Evolutionary conservation across 768 basidiomycete species (phyloP), one percentile per base, ranked within the genome.

Genomic region (Amanita brunnescens): DNA sequence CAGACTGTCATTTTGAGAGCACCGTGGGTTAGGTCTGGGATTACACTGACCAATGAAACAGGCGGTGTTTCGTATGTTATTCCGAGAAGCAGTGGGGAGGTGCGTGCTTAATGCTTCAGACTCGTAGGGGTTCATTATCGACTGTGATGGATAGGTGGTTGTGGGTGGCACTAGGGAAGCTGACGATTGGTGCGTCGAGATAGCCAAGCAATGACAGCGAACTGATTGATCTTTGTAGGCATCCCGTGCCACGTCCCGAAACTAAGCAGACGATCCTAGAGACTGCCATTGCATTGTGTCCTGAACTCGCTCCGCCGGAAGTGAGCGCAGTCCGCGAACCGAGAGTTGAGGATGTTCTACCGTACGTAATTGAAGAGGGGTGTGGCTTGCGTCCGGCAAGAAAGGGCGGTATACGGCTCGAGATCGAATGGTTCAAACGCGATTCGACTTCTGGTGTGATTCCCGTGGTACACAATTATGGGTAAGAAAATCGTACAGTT

Each of bases 1-100:
- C 93, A 95, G 67, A 85, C 88, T 0, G 81, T 93, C 7, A 63
- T 92, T 14, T 72, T 94, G 18, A 66, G 78, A 34, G 87, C 88
- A 2, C 84, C 87, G 0, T 75, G 77, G 67, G 69, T 89, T 40
- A 74, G 79, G 26, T 78, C 73, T 59, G 82, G 81, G 6, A 66
- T 71, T 48, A 77, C 79, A 0, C 57, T 73, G 14, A 71, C 69
- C 52, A 68, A 67, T 26, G 57, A 56, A 10, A 62, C 67, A 3
- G 75, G 74, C 2, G 62, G 68, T 2, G 70, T 70, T 67, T 81
- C 83, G 38, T 87, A 85, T 63, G 70, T 83, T 51, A 83, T 87
- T 56, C 81, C 84, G 13, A 52, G 51, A 21, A 18, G 29, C n/a
- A 38, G 34, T 38, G 51, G 51, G 23, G 51, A 52, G 42, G 51